phyloP scores from a whole-genome alignment of 768 basidiomycete species.

The Obba rivulosa region DNA sequence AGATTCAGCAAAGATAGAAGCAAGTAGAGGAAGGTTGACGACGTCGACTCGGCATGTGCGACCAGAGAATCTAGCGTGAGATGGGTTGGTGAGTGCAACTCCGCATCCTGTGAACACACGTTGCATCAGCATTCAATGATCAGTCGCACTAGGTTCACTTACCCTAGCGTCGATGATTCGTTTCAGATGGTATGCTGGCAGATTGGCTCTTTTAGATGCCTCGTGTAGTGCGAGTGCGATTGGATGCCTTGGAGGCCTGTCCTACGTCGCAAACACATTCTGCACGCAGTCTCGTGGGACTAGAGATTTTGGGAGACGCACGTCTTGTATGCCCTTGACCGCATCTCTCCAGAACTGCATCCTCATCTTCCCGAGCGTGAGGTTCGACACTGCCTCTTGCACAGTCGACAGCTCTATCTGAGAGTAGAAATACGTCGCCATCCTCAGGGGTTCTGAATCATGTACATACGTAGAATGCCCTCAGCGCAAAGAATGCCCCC shows the following conservation, averaged over 20 bases:
- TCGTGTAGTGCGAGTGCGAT: slow-evolving; percentile 69
- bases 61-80: slow-evolving; percentile 63
- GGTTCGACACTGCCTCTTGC: slow-evolving; percentile 70
- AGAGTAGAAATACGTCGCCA: slow-evolving; percentile 3
- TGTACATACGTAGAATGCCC: slow-evolving; percentile 66
- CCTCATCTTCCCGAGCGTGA: slow-evolving; percentile 74
- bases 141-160: slow-evolving; percentile 21
- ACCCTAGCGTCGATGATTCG: slow-evolving; percentile 84
- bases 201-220: slow-evolving; percentile 40
- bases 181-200: slow-evolving; percentile 74
- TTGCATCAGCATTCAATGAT: background rate
- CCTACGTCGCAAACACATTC: slow-evolving; percentile 36
- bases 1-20: slow-evolving; percentile 62
- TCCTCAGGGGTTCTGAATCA: background rate
- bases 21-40: slow-evolving; percentile 73
- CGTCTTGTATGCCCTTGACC: slow-evolving; percentile 60
- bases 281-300: background rate
- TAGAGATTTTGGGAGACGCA: slow-evolving; percentile 27
- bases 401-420: slow-evolving; percentile 75
- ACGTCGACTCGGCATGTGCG: slow-evolving; percentile 74
- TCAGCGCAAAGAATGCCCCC: slow-evolving; percentile 69
- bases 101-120: slow-evolving; percentile 20
- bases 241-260: slow-evolving; percentile 74
- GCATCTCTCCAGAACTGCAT: slow-evolving; percentile 88
- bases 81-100: slow-evolving; percentile 54